These are phyloP conservation scores for Phytomonas sp. DNA, from an alignment of 208 protist genomes.

Conservation along the genomic window DNA sequence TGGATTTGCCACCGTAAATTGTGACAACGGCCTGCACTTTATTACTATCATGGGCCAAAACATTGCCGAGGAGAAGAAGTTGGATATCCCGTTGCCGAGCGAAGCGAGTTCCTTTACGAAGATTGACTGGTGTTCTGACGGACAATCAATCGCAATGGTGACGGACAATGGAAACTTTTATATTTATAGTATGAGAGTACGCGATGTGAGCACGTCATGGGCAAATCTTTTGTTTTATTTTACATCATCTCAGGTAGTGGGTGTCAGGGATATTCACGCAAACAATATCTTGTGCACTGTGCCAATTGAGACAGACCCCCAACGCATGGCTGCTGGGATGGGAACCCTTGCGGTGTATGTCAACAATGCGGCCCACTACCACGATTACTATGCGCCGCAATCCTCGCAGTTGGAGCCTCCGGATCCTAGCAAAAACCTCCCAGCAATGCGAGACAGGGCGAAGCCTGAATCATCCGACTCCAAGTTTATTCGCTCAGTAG, in stretches of 20 bases:
- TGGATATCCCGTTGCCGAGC: constrained; percentile 3
- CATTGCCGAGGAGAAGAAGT: constrained; percentile 25
- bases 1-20: constrained; percentile 32
- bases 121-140: constrained; percentile 82
- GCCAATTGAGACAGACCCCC: constrained; percentile 78
- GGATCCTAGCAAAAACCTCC: constrained; percentile 3
- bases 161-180: constrained; percentile 70
- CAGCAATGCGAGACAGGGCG: constrained; percentile 19
- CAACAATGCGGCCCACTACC: constrained; percentile 83
- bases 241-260: constrained; percentile 75
- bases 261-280: constrained; percentile 74
- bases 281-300: constrained; percentile 57
- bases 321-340: constrained; percentile 75
- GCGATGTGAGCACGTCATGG: constrained; percentile 62
- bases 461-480: constrained; percentile 9
- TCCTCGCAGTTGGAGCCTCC: background rate
- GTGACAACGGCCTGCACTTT: constrained; percentile 42
- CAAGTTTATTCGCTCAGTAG: constrained; percentile 41
- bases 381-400: constrained; percentile 41
- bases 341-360: constrained; percentile 75
- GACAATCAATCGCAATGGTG: constrained; percentile 77
- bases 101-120: constrained; percentile 26
- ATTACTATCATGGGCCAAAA: constrained; percentile 24
- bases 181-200: constrained; percentile 74
- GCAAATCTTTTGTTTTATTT: constrained; percentile 78